These are phyloP conservation scores for Aegle marmelos DNA, from an alignment of 345 rosid genomes.

Conservation along the genomic window DNA sequence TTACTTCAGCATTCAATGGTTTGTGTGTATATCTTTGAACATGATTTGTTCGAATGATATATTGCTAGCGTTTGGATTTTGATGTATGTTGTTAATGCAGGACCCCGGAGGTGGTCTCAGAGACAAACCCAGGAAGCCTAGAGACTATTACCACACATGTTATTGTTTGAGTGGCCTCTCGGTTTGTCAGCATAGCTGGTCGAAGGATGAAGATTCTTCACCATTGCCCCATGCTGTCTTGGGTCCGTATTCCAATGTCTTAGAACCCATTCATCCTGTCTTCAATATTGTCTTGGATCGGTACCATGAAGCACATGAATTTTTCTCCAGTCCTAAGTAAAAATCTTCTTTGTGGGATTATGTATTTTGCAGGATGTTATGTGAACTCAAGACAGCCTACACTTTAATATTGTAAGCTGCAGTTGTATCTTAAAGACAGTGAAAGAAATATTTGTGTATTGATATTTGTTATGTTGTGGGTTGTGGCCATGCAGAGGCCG, in stretches of 20 bases:
- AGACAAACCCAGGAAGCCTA: slow-evolving; percentile 76
- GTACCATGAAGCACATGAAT: slow-evolving; percentile 65
- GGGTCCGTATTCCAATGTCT: slow-evolving; percentile 71
- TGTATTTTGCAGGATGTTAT: not conserved
- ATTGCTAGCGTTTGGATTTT: not conserved
- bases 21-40: not conserved
- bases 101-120: slow-evolving; percentile 69
- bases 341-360: not conserved
- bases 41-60: not conserved
- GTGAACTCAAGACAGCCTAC: not conserved
- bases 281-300: slow-evolving; percentile 66
- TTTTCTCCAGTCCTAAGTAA: slow-evolving; percentile 30
- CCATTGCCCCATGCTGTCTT: slow-evolving; percentile 56
- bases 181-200: slow-evolving; percentile 63
- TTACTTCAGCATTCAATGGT: not conserved
- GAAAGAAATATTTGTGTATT: not conserved
- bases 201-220: slow-evolving; percentile 46
- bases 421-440: not conserved
- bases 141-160: slow-evolving; percentile 90
- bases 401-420: not conserved
- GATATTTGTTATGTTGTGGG: not conserved
- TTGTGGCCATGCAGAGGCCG: not conserved
- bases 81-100: slow-evolving; percentile 32
- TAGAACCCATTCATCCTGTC: slow-evolving; percentile 77
- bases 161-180: slow-evolving; percentile 91